Base-by-base conservation (phyloP, 495 filamentous ascomycete species). In the Chaetomium fimeti region DNA sequence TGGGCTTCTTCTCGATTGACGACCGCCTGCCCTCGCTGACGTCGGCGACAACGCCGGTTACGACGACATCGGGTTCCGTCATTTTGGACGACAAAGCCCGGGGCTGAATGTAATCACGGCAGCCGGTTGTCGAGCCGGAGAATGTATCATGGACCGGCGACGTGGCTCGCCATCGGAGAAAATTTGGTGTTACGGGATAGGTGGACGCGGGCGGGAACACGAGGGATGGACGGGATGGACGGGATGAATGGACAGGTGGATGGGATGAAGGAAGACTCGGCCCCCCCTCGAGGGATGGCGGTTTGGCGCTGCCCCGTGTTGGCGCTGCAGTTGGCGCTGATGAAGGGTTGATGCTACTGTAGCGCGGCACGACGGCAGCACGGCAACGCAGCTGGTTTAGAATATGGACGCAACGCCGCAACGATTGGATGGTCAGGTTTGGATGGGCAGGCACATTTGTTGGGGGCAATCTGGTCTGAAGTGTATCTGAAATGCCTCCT, bases 1-100 rank as follows among this genome's bases (percentile, higher is more conserved):
- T 60, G 60, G 68, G 70, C 59, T 73, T 74, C 64, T 77, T 75
- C 56, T 75, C 75, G 68, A 72, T 75, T 8, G 70, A 74, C 22
- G 64, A 55, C 60, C 74, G 71, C 29, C 74, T 61, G 25, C 51
- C 63, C 45, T 69, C 69, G 36, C 40, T 52, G 42, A 57, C 64
- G 59, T 71, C 69, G 51, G 43, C 55, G 43, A 56, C 66, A 38
- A 48, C 45, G 63, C 32, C 69, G 51, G 43, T 52, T 43, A 56
- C 66, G 43, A 56, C 66, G 43, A 48, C 45, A 59, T 66, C 66
- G 68, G 57, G 47, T 54, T 65, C 62, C 28, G 67, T 63, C 73
- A 75, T 75, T 7, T 38, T 59, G 36, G 22, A 45, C 20, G 29
- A 52, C 61, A 29, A 29, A 48, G 53, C 20, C 22, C 42, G 11